Base-by-base conservation (phyloP, 768 basidiomycete species). In the Clathrus columnatus region DNA sequence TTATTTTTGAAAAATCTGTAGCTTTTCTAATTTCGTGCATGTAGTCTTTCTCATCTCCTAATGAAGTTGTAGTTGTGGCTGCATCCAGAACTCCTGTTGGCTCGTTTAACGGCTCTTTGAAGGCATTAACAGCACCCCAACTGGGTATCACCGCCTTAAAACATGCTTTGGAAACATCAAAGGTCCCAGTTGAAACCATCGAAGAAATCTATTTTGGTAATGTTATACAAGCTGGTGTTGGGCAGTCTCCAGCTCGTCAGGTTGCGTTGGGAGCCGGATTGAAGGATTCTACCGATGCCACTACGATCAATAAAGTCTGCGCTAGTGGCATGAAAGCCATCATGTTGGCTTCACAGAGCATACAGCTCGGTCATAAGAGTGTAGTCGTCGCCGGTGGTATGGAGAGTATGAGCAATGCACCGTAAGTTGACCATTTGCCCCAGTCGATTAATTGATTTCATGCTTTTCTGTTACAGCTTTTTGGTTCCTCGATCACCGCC, bases 281-380 rank as follows among this genome's bases (percentile, higher is more conserved):
- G 66, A 82, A 78, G 60, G 69, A 84, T 8, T 78, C 77, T 55
- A 94, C 95, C 24, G 96, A 99, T 73, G 94, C 95, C 20, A 98
- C 96, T 32, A 99, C 96, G 48, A 84, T 99, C 75, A 99, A 99
- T 82, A 99, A 99, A 75, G 96, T 99, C 69, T 99, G 96, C 70
- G 96, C 96, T 5, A 93, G 90, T 52, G 96, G 96, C 59, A 75
- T 99, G 79, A 98, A 98, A 72, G 79, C 94, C 26, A 82, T 98
- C 72, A 96, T 92, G 70, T 77, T 98, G 59, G 96, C 91, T 54
- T 79, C 91, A 24, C 96, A 98, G 74, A 82, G 79, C 64, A 91
- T 99, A 64, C 79, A 84, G 68, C 77, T 84, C 21, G 96, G 96
- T 50, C 83, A 95, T 67, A 83, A 87, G 57, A 82, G 72, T 41